Conservation (phyloP, 768 basidiomycete genomes). For the Lactarius pseudohatsudake region DNA sequence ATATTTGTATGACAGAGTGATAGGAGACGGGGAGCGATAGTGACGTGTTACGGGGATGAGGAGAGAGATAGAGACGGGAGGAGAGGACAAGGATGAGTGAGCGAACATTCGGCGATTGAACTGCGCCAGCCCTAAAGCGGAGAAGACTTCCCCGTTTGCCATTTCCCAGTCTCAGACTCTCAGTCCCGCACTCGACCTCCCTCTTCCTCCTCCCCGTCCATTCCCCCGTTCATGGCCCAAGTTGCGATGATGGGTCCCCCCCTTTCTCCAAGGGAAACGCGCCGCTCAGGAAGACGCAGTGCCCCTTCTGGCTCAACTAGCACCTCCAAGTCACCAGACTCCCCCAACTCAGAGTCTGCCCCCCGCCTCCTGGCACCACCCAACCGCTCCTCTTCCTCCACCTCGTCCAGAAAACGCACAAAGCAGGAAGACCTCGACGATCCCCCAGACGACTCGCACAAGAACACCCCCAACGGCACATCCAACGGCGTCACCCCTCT, state of each 20-base stretch:
- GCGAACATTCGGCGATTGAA: constrained; percentile 20
- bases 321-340: constrained; percentile 74
- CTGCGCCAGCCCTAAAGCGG: constrained; percentile 31
- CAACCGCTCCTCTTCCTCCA: constrained; percentile 32
- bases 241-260: constrained; percentile 74
- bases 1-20: background rate
- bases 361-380: constrained; percentile 35
- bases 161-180: constrained; percentile 8
- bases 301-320: constrained; percentile 64
- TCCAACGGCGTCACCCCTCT: constrained; percentile 33
- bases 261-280: constrained; percentile 71
- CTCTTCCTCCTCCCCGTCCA: constrained; percentile 19
- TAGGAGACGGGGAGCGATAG: background rate
- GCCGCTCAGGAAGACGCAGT: constrained; percentile 75
- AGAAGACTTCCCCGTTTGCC: constrained; percentile 20
- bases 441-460: constrained; percentile 51
- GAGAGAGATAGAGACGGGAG: no score
- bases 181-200: constrained; percentile 8
- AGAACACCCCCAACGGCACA: constrained; percentile 39
- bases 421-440: constrained; percentile 79
- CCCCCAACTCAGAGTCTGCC: constrained; percentile 50
- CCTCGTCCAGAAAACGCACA: constrained; percentile 47
- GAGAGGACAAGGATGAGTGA: constrained; percentile 1
- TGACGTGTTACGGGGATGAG: background rate
- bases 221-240: constrained; percentile 50